phyloP scores from a whole-genome alignment of 768 basidiomycete species.

The Collybia nuda region DNA sequence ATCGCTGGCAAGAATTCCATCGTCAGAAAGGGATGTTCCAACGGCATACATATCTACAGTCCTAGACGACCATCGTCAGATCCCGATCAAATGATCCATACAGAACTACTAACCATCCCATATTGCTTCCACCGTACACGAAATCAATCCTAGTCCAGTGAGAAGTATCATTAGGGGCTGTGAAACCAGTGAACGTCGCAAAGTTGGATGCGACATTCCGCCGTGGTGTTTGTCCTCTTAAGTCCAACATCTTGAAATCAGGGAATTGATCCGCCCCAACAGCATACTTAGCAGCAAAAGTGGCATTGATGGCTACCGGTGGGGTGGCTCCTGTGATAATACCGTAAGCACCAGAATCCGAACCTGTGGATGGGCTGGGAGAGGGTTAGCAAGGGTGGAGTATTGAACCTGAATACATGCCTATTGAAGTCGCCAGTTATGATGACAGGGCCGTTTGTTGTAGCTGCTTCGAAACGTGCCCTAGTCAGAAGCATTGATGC shows the following conservation, averaged over 20 bases:
- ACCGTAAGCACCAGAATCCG: constrained; percentile 48
- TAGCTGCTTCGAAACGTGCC: constrained; percentile 46
- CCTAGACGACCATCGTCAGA: constrained; percentile 22
- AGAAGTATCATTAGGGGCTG: constrained; percentile 33
- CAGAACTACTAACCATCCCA: constrained; percentile 36
- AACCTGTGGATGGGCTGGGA: constrained; percentile 38
- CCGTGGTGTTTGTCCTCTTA: constrained; percentile 40
- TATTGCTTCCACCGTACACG: constrained; percentile 47
- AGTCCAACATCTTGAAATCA: constrained; percentile 44
- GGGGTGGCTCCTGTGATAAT: constrained; percentile 43
- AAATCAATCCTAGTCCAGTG: constrained; percentile 49
- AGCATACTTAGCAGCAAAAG: constrained; percentile 41
- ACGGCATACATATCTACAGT: constrained; percentile 36
- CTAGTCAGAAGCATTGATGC: constrained; percentile 52
- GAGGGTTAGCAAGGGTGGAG: neutral
- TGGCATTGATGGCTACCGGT: constrained; percentile 39
- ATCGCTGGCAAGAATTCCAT: constrained; percentile 54
- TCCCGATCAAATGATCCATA: neutral
- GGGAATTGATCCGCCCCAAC: constrained; percentile 27
- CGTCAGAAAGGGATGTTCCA: constrained; percentile 40
- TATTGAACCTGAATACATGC: constrained; percentile 9
- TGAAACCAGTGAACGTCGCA: constrained; percentile 55
- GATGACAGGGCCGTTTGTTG: constrained; percentile 39
- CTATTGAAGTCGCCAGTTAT: constrained; percentile 57
- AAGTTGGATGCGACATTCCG: constrained; percentile 41